Evolutionary conservation across 108 stramenopile species (phyloP).

Genomic region (Tribonema minus): DNA sequence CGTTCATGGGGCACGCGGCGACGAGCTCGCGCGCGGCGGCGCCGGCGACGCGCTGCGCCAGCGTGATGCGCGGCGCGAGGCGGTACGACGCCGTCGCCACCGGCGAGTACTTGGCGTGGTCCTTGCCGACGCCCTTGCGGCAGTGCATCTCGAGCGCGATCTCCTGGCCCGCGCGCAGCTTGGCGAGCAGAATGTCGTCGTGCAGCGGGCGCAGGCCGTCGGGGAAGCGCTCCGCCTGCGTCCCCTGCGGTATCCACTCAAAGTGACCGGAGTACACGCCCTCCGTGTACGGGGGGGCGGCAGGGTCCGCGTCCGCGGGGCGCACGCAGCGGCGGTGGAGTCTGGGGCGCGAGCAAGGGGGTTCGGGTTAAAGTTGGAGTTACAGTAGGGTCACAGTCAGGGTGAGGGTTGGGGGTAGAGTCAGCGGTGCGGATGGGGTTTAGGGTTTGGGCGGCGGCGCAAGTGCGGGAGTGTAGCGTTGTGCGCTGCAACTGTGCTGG

Average conservation of each 20-base stretch:
- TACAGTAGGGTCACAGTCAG: no score
- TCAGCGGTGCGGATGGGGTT: no score
- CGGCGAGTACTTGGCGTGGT: conserved; percentile 96
- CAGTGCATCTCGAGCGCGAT: conserved; percentile 82
- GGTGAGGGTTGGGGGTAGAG: no score
- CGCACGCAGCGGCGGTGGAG: no score
- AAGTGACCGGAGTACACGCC: conserved; percentile 29
- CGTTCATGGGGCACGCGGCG: conserved; percentile 73
- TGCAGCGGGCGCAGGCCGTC: conserved; percentile 23
- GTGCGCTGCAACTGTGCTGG: no score
- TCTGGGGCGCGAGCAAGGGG: no score
- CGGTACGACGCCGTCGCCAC: conserved; percentile 80
- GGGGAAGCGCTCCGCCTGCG: conserved; percentile 63
- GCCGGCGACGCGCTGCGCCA: conserved; percentile 62
- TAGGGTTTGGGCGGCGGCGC: no score
- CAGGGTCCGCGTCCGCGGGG: no score
- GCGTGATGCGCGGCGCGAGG: conserved; percentile 25
- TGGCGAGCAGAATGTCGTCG: conserved; percentile 85
- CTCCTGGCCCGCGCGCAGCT: conserved; percentile 86
- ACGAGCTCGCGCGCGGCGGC: conserved; percentile 77
- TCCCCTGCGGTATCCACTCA: conserved; percentile 86
- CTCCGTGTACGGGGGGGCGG: background rate
- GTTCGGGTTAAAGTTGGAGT: no score
- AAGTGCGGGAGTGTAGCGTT: no score
- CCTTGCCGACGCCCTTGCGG: conserved; percentile 78